A percentile compares a stretch with the other conserved stretches of the same genome.
These are phyloP conservation scores for Xylaria polymorpha DNA, from an alignment of 2,329 filamentous ascomycete species.

Conservation along the genomic window DNA sequence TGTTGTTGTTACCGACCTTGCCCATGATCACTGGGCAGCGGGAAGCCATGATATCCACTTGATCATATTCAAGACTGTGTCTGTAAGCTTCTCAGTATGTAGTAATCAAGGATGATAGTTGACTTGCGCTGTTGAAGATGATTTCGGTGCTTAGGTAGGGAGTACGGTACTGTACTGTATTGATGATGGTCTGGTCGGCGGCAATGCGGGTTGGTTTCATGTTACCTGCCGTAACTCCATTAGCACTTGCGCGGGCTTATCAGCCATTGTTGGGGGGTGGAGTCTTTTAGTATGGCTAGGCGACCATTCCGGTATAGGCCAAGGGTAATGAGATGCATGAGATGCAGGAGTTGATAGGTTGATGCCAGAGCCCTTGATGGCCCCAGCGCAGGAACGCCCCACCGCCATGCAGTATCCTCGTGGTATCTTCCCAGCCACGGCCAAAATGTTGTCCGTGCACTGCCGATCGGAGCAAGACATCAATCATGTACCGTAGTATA, in stretches of 20 bases:
- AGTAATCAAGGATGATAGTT: too few relatives aligned
- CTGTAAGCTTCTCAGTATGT: not conserved
- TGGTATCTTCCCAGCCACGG: conserved; percentile 16
- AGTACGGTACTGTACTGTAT: too few relatives aligned
- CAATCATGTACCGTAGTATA: not conserved
- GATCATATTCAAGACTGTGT: not conserved
- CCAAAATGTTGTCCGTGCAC: not conserved
- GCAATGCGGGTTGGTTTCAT: too few relatives aligned
- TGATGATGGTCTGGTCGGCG: not conserved
- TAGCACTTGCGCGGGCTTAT: too few relatives aligned
- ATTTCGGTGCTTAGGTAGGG: too few relatives aligned
- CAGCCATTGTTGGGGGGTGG: not conserved
- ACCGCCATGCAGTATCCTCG: conserved; percentile 11
- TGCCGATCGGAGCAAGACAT: not conserved
- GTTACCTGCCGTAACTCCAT: not conserved
- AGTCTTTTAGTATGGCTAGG: not conserved
- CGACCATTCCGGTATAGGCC: not conserved
- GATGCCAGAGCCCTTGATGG: not conserved
- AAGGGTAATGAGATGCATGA: not conserved
- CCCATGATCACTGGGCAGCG: too few relatives aligned
- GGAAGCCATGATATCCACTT: too few relatives aligned
- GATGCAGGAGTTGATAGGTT: not conserved
- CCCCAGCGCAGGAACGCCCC: conserved; percentile 31
- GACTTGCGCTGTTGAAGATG: too few relatives aligned
- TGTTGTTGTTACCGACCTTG: not conserved